These are phyloP conservation scores for Tylopilus orsonianus DNA, from an alignment of 1,284 basidiomycete genomes.

Conservation along the genomic window DNA sequence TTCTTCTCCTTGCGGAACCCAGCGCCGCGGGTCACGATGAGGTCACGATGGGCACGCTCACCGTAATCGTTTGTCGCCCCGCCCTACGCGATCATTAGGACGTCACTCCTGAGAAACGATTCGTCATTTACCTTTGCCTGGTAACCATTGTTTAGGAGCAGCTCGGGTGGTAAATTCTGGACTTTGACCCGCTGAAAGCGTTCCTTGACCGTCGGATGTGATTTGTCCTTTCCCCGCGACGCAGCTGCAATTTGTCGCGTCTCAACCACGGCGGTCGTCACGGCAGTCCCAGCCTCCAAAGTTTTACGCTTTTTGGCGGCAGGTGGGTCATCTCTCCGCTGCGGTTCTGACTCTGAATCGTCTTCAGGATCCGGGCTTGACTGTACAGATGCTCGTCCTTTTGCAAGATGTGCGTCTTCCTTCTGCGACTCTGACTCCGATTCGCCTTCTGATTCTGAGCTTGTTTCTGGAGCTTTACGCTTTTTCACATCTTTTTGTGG, in stretches of 20 bases:
- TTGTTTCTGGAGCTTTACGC: slow-evolving; percentile 48
- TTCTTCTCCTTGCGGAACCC: slow-evolving; percentile 99
- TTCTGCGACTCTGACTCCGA: background rate
- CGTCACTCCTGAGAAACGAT: slow-evolving; percentile 1
- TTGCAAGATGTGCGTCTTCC: background rate
- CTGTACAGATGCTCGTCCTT: background rate
- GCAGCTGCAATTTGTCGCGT: slow-evolving; percentile 8
- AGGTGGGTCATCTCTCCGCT: background rate
- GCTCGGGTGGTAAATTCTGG: slow-evolving; percentile 60
- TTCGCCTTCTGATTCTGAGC: background rate
- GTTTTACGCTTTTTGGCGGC: slow-evolving; percentile 59
- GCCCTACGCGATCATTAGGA: slow-evolving; percentile 3
- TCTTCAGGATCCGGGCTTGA: background rate
- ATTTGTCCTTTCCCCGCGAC: slow-evolving; percentile 34
- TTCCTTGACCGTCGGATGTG: slow-evolving; percentile 43
- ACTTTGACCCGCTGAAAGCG: slow-evolving; percentile 86
- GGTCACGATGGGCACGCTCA: slow-evolving; percentile 78
- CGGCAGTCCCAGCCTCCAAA: slow-evolving; percentile 48
- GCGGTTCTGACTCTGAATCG: background rate
- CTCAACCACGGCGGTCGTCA: slow-evolving; percentile 42
- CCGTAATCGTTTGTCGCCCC: slow-evolving; percentile 82
- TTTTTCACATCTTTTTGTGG: slow-evolving; percentile 46
- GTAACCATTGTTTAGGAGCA: slow-evolving; percentile 82
- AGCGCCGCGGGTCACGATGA: slow-evolving; percentile 91
- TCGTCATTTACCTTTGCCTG: slow-evolving; percentile 66